A percentile compares a stretch with the other conserved stretches of the same genome.
These are phyloP conservation scores for Nothophytophthora sp. DNA, from an alignment of 352 stramenopile species.

Conservation along the genomic window DNA sequence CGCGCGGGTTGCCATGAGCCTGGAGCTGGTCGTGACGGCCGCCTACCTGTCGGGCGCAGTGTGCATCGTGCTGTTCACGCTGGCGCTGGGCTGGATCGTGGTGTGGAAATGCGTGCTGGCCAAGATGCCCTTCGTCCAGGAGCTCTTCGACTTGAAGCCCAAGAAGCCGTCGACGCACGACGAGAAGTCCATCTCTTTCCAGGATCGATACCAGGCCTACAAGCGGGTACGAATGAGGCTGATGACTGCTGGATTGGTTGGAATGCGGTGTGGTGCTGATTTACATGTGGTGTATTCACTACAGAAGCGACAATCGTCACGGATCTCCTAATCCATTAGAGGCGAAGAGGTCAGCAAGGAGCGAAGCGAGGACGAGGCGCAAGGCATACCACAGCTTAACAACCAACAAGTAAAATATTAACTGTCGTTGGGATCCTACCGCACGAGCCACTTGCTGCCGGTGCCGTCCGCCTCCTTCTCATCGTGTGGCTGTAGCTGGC, in stretches of 20 bases:
- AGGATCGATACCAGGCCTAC: conserved; percentile 69
- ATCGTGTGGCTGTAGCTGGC: conserved; percentile 60
- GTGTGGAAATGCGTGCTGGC: conserved; percentile 86
- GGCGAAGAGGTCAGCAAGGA: too few relatives aligned
- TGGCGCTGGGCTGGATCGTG: conserved; percentile 75
- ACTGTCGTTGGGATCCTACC: conserved; percentile 27
- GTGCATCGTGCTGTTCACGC: conserved; percentile 82
- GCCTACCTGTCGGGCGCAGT: conserved; percentile 76
- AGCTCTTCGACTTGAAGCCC: conserved; percentile 84
- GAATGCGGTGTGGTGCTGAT: too few relatives aligned
- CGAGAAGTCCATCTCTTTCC: conserved; percentile 66
- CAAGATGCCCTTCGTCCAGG: conserved; percentile 83
- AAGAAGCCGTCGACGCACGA: conserved; percentile 37
- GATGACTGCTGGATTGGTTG: too few relatives aligned
- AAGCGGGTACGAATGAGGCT: conserved; percentile 64
- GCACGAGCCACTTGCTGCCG: conserved; percentile 74
- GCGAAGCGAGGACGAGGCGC: conserved; percentile 2
- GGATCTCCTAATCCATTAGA: conserved; percentile 22
- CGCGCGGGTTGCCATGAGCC: conserved; percentile 19
- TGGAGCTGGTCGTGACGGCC: conserved; percentile 56
- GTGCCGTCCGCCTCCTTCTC: conserved; percentile 43
- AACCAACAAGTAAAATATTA: conserved; percentile 32
- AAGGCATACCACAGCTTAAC: conserved; percentile 10
- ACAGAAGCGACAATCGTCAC: conserved; percentile 48
- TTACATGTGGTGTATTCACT: too few relatives aligned